Conservation (phyloP, 2,329 filamentous ascomycete species). For the Pseudohalonectria lignicola region DNA sequence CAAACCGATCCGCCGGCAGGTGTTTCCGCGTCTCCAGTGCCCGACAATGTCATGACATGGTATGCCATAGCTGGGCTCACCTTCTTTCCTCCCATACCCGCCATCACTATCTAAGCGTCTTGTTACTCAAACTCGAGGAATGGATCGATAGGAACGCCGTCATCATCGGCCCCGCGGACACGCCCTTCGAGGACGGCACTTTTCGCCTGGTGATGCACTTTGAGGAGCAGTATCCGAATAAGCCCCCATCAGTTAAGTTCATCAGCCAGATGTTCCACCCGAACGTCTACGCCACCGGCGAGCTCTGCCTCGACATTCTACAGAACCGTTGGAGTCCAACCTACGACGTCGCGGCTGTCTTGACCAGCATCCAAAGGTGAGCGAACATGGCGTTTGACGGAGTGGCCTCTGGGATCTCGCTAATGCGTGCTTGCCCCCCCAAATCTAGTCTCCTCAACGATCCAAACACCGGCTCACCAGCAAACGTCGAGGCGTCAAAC, state of each 20-base stretch:
- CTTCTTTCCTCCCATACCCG: slow-evolving; percentile 3
- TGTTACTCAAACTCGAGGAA: background rate
- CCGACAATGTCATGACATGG: slow-evolving; percentile 97
- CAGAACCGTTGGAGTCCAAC: slow-evolving; percentile 98
- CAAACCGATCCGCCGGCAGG: slow-evolving; percentile 96
- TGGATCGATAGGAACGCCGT: slow-evolving; percentile 71
- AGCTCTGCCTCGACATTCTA: slow-evolving; percentile 91
- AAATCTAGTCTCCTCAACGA: slow-evolving; percentile 78
- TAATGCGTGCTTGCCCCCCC: background rate
- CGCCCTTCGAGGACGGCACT: slow-evolving; percentile 95
- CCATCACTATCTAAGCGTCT: background rate
- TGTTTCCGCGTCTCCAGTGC: slow-evolving; percentile 90
- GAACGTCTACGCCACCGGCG: slow-evolving; percentile 94
- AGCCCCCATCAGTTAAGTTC: slow-evolving; percentile 95
- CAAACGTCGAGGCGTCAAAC: slow-evolving; percentile 96
- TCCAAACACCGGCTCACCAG: slow-evolving; percentile 94
- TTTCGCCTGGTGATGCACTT: slow-evolving; percentile 98
- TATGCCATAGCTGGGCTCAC: slow-evolving; percentile 24
- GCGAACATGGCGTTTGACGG: slow-evolving; percentile 1
- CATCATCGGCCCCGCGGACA: slow-evolving; percentile 94
- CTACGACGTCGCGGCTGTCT: slow-evolving; percentile 92
- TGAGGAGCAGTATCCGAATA: slow-evolving; percentile 97
- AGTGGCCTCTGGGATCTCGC: background rate
- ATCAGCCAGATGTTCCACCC: slow-evolving; percentile 99
- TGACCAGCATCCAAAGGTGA: slow-evolving; percentile 96